A percentile compares a stretch with the other conserved stretches of the same genome.
phyloP scores from a whole-genome alignment of 75 land plant species.

The Picea glauca region DNA sequence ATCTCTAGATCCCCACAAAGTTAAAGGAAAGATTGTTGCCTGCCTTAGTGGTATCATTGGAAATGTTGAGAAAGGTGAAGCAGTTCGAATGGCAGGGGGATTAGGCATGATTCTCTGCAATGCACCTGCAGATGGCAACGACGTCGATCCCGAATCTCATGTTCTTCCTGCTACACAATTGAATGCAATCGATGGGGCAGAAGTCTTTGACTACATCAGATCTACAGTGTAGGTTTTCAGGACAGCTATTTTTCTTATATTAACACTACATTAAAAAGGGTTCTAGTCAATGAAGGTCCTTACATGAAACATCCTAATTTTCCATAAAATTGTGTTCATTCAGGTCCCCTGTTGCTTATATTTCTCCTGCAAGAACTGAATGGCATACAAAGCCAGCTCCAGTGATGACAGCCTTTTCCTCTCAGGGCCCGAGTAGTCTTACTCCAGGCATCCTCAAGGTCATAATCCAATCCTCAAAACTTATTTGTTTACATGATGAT shows the following conservation, averaged over 20 bases:
- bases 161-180: conserved; percentile 36
- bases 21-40: conserved; percentile 47
- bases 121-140: conserved; percentile 8
- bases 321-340: background rate
- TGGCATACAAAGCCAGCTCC: conserved; percentile 45
- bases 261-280: background rate
- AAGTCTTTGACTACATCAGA: conserved; percentile 25
- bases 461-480: background rate
- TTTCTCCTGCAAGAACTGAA: conserved; percentile 23
- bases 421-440: conserved; percentile 56
- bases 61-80: conserved; percentile 27
- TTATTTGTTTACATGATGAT: too few relatives aligned
- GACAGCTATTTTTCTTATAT: background rate
- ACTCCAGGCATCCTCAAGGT: conserved; percentile 61
- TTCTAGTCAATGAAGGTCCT: too few relatives aligned
- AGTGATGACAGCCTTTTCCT: conserved; percentile 62
- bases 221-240: conserved; percentile 23
- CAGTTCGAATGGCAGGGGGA: conserved; percentile 36
- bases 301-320: too few relatives aligned
- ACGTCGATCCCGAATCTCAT: conserved; percentile 20
- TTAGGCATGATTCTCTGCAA: conserved; percentile 32
- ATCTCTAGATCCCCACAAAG: conserved; percentile 34
- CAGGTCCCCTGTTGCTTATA: conserved; percentile 44
- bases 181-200: conserved; percentile 6
- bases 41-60: conserved; percentile 24